Base-by-base conservation (phyloP, 2,329 filamentous ascomycete species). In the Tolypocladium cylindrosporum region DNA sequence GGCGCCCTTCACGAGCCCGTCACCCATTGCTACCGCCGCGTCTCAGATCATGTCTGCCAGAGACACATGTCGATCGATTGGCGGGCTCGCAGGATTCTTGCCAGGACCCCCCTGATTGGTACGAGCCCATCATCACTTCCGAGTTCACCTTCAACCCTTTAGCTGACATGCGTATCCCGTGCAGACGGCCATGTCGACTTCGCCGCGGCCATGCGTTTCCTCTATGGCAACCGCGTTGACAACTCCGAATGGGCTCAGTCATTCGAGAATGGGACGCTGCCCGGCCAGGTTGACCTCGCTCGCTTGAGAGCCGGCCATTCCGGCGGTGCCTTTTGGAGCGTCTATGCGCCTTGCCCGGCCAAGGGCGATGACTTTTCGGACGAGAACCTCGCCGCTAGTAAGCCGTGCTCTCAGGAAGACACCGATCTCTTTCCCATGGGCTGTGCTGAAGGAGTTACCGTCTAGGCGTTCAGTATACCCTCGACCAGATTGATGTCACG, bases 281-380 rank as follows among this genome's bases (percentile, higher is more conserved):
- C 71, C 0, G 79, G 79, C 4, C 89, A 97, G 63, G 87, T 94
- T 56, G 93, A 97, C 70, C 75, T 96, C 10, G 86, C 88, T 1
- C 84, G 92, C 6, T 79, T 96, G 54, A 79, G 82, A 41, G 72
- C 83, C 55, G 91, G 92, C 1, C 78, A 80, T 63, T 84, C 87
- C 61, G 91, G 91, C 43, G 93, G 91, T 57, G 86, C 89, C n/a
- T 97, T 97, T 70, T 97, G 92, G 93, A 92, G 88, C 68, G 90
- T 94, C 11, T 97, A 81, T 66, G 84, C 88, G 45, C 83, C 83
- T 0, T 97, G 92, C 67, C 91, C 92, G 0, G 71, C 72, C 13
- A 84, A 93, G 66, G 84, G 83, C 53, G 80, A 80, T 5, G 85
- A 95, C 71, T 91, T 90, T 67, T 88, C 87, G 0, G 82, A 91